Evolutionary conservation across 371 early-diverging fungal species (phyloP).

Genomic region (Mortierella sp.): DNA sequence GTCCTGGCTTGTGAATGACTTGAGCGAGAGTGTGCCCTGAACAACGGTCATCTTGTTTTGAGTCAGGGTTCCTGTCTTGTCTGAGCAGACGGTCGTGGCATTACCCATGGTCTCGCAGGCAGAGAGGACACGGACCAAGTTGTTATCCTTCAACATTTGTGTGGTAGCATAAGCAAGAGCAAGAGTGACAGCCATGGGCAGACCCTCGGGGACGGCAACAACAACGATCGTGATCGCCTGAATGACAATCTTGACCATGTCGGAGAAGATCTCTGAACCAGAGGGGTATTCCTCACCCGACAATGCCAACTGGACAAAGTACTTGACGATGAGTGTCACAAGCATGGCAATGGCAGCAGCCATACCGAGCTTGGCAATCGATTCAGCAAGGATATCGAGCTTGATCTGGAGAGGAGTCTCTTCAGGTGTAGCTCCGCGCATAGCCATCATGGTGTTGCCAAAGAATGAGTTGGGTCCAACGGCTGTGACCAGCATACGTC

Average conservation of each 20-base stretch:
- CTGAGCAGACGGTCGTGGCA: constrained; percentile 93
- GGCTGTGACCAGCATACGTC: constrained; percentile 82
- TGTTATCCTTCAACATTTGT: constrained; percentile 90
- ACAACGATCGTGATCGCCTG: constrained; percentile 89
- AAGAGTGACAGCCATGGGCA: constrained; percentile 96
- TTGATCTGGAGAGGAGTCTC: constrained; percentile 95
- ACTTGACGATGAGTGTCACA: constrained; percentile 80
- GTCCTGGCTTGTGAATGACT: constrained; percentile 51
- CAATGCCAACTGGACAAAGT: constrained; percentile 75
- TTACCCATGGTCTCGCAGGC: constrained; percentile 97
- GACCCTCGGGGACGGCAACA: constrained; percentile 95
- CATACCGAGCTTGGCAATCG: constrained; percentile 93
- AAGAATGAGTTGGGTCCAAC: constrained; percentile 85
- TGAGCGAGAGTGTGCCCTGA: constrained; percentile 68
- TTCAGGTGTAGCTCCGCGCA: constrained; percentile 78
- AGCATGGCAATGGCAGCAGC: constrained; percentile 85
- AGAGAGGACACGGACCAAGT: constrained; percentile 88
- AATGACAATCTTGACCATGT: constrained; percentile 76
- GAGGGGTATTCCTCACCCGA: constrained; percentile 62
- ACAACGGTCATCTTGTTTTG: constrained; percentile 96
- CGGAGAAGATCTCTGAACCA: constrained; percentile 63
- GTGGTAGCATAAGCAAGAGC: constrained; percentile 91
- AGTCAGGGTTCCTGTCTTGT: constrained; percentile 96
- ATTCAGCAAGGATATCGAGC: constrained; percentile 87
- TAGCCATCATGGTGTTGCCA: constrained; percentile 86